These are phyloP conservation scores for Neurospora sp. DNA, from an alignment of 495 filamentous ascomycete genomes.

Conservation along the genomic window DNA sequence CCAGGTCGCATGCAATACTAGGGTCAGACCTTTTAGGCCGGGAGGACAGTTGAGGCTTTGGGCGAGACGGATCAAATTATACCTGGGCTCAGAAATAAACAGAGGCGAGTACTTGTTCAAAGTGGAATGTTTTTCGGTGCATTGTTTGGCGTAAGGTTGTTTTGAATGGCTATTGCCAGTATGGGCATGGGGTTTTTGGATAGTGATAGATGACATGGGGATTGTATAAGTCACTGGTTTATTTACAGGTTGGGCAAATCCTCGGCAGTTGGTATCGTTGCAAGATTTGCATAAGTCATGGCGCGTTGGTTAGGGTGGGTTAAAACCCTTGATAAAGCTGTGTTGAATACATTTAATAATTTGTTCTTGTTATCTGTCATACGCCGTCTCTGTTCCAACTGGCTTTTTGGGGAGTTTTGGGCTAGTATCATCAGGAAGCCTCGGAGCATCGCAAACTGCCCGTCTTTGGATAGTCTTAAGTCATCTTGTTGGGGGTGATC, in stretches of 20 bases:
- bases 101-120: background rate
- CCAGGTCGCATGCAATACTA: constrained; percentile 25
- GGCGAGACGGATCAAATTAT: background rate
- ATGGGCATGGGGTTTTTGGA: background rate
- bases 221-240: background rate
- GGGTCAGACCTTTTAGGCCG: constrained; percentile 29
- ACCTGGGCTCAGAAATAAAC: background rate
- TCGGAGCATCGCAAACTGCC: background rate
- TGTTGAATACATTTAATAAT: background rate
- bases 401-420: background rate
- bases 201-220: background rate
- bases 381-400: background rate
- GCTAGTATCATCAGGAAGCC: background rate
- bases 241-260: background rate
- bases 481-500: background rate
- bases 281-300: background rate
- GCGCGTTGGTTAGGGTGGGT: background rate
- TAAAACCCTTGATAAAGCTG: background rate
- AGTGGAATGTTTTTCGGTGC: background rate
- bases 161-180: background rate
- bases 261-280: background rate
- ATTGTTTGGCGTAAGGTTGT: background rate
- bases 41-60: background rate
- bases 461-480: background rate
- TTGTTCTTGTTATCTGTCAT: background rate